Conservation (phyloP, 805 yeast genomes). For the Kodamaea lidongshanica region DNA sequence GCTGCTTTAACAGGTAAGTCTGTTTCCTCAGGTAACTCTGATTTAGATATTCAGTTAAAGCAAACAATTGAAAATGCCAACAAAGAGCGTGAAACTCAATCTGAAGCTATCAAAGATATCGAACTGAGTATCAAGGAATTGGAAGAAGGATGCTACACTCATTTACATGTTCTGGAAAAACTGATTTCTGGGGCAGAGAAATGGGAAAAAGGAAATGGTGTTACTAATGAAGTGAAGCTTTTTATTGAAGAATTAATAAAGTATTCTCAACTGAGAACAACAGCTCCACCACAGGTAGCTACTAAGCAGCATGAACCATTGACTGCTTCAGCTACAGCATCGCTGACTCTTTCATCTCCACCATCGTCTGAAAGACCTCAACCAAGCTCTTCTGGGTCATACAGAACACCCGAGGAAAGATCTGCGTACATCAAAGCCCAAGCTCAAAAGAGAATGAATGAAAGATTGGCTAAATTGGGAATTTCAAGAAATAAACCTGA, state of each 20-base stretch:
- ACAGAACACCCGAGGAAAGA: conserved; percentile 56
- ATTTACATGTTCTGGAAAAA: conserved; percentile 35
- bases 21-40: conserved; percentile 41
- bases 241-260: conserved; percentile 52
- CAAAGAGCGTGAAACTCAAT: conserved; percentile 49
- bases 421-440: conserved; percentile 80
- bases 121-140: conserved; percentile 63
- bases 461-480: conserved; percentile 75
- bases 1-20: conserved; percentile 85
- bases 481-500: conserved; percentile 37
- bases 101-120: conserved; percentile 61
- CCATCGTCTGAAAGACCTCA: conserved; percentile 7
- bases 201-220: conserved; percentile 81
- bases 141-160: conserved; percentile 41
- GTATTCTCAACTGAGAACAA: conserved; percentile 6
- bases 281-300: conserved; percentile 5
- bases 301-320: conserved; percentile 8
- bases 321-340: conserved; percentile 12
- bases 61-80: conserved; percentile 48
- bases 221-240: conserved; percentile 52
- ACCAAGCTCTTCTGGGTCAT: conserved; percentile 19
- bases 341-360: conserved; percentile 7
- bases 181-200: conserved; percentile 52
- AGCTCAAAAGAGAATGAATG: conserved; percentile 70
- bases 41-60: conserved; percentile 48